Evolutionary conservation across 768 basidiomycete species (phyloP), one percentile per base, ranked within the genome.

Genomic region (Leccinum uliginosum): DNA sequence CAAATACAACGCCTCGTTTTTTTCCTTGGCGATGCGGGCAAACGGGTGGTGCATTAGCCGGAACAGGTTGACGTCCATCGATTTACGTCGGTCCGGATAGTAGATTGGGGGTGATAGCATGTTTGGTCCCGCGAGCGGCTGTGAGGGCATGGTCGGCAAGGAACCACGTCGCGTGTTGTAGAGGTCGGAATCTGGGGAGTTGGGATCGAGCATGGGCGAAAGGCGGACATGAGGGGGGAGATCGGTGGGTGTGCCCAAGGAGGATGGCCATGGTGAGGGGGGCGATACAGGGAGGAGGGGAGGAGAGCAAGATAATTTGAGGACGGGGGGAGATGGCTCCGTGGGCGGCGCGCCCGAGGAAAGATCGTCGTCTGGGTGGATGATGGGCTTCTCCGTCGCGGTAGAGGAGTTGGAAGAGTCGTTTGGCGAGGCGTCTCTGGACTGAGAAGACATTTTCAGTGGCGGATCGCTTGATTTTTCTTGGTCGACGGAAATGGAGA

Each of bases 111-210:
- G 57, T 48, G 62, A 79, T 72, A 24, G 72, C 72, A 65, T 74
- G 75, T 63, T 61, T 54, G 64, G 56, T 3, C 55, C 60, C 12
- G 53, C 19, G 50, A 51, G 34, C 50, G 67, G 67, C 58, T 71
- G 63, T 50, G 68, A 69, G 30, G 69, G 63, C 62, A 71, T 69
- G 38, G 71, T 73, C 27, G 84, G 85, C 30, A 85, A 74, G 4
- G 84, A 86, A 17, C 83, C 81, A 32, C 85, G 80, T 55, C 84
- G 70, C 54, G 60, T 60, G 66, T 59, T 74, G 67, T 73, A 61
- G 61, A 73, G 55, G 65, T 74, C 67, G 60, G 65, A 55, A 65
- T 74, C 64, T 62, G 67, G 62, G 53, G 53, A 54, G 53, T 32
- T 64, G 53, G 56, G 38, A 21, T 64, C 64, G 32, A 63, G 64